phyloP scores from a whole-genome alignment of 768 basidiomycete genomes.

The Asterophora lycoperdoides region DNA sequence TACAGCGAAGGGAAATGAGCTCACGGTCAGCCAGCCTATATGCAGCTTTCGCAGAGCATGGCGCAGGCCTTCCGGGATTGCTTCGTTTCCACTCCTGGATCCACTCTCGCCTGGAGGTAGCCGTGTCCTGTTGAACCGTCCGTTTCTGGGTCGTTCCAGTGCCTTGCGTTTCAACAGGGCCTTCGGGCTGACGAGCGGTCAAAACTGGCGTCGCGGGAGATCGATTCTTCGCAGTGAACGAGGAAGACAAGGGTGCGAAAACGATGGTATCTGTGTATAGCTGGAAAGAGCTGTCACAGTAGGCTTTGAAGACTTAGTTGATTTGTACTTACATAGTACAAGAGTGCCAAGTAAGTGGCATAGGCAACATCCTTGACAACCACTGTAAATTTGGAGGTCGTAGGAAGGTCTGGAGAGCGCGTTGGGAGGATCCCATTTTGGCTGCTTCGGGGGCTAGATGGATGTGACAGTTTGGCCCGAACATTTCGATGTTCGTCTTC shows the following conservation, averaged over 20 bases:
- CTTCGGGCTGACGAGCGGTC: constrained; percentile 22
- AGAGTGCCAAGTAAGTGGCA: constrained; percentile 39
- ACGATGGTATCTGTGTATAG: constrained; percentile 82
- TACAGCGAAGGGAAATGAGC: constrained; percentile 20
- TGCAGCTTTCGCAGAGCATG: constrained; percentile 79
- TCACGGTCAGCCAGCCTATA: constrained; percentile 81
- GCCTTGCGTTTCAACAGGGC: constrained; percentile 26
- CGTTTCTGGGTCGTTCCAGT: constrained; percentile 19
- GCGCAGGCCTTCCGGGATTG: constrained; percentile 58
- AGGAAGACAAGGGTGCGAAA: constrained; percentile 81
- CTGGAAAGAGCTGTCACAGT: constrained; percentile 32
- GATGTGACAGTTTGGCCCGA: constrained; percentile 19
- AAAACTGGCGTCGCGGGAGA: constrained; percentile 22
- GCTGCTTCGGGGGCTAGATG: constrained; percentile 20
- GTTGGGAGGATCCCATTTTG: not conserved
- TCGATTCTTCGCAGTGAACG: constrained; percentile 37
- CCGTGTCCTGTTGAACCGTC: constrained; percentile 18
- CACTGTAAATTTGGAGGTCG: constrained; percentile 25
- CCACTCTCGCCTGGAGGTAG: constrained; percentile 56
- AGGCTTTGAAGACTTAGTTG: not conserved
- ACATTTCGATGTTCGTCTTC: constrained; percentile 19
- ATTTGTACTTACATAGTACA: constrained; percentile 66
- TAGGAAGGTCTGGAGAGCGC: not conserved
- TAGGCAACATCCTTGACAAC: constrained; percentile 50
- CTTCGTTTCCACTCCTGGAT: constrained; percentile 61